Conservation (phyloP, 2,329 filamentous ascomycete genomes). For the Fusarium multiceps region DNA sequence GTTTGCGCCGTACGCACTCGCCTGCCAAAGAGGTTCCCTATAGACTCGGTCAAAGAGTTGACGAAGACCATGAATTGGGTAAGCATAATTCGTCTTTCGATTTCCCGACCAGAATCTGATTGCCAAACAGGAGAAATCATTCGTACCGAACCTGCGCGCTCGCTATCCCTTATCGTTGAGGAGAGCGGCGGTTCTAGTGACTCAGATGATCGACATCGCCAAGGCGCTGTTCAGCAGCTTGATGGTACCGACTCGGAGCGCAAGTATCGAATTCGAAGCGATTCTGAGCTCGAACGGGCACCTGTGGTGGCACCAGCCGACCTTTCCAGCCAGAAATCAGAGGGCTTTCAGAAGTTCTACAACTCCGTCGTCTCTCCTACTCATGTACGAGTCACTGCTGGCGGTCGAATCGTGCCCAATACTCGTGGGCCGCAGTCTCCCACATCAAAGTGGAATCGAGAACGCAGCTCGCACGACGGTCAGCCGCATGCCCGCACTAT, state of each 20-base stretch:
- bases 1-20: conserved; percentile 45
- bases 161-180: conserved; percentile 49
- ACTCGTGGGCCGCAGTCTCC: conserved; percentile 66
- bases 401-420: conserved; percentile 74
- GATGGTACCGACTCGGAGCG: conserved; percentile 57
- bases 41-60: conserved; percentile 50
- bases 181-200: conserved; percentile 37
- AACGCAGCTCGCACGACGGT: conserved; percentile 48
- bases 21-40: conserved; percentile 45
- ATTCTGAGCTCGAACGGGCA: conserved; percentile 57
- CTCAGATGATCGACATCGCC: conserved; percentile 21
- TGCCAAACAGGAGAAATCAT: conserved; percentile 47
- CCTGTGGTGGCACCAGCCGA: conserved; percentile 66
- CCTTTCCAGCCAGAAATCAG: conserved; percentile 65
- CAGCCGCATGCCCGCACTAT: conserved; percentile 31
- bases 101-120: conserved; percentile 13
- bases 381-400: conserved; percentile 74
- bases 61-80: conserved; percentile 57
- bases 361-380: conserved; percentile 75
- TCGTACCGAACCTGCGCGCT: conserved; percentile 43
- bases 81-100: conserved; percentile 22
- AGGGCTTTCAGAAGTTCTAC: conserved; percentile 76
- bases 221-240: conserved; percentile 46
- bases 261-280: conserved; percentile 60
- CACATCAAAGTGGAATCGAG: conserved; percentile 62